Evolutionary conservation across 2,329 filamentous ascomycete genomes (phyloP), one percentile per base, ranked within the genome.

Genomic region (Paraphaeosphaeria minitans): DNA sequence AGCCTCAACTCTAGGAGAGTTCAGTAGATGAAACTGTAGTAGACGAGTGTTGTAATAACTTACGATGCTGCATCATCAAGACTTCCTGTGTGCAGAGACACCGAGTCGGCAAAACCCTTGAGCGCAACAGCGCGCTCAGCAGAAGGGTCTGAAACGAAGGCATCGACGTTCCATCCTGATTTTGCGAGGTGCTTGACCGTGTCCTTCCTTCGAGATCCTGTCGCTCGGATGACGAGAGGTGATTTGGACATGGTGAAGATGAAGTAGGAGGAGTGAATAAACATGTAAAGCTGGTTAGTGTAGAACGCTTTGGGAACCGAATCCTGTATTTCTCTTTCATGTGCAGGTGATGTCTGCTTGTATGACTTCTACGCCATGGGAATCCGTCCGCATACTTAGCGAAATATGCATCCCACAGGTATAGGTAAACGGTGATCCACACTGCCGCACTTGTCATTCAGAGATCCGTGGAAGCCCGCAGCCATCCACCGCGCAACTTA

Each of bases 81-180:
- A 33, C 68, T 60, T 16, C 77, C 77, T 56, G 73, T 53, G 39
- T 67, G 67, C 6, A 78, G 57, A 4, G 39, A 54, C 2, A 75
- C 70, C 4, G 49, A 27, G 3, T 51, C 27, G 6, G 75, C 75
- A 21, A 68, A 61, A 1, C 62, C 51, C 53, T 69, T 60, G 14
- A 80, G 68, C 0, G 55, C 62, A 24, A 69, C 60, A 10, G 74
- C 69, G 1, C 68, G 60, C 0, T 65, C 48, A 8, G 74, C 66
- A 29, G 67, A 55, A 6, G 61, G 46, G 42, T 75, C 71, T 48
- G 68, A 64, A 2, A 76, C 72, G 19, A 79, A 68, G 2, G 73
- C 73, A 61, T 77, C 73, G 4, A 77, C 63, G 33, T 66, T 61
- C 61, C 70, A 67, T 31, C 64, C 66, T 0, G 67, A 21, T 42